Base-by-base conservation (phyloP, 2,329 filamentous ascomycete genomes). In the Penicillium sumatraense region DNA sequence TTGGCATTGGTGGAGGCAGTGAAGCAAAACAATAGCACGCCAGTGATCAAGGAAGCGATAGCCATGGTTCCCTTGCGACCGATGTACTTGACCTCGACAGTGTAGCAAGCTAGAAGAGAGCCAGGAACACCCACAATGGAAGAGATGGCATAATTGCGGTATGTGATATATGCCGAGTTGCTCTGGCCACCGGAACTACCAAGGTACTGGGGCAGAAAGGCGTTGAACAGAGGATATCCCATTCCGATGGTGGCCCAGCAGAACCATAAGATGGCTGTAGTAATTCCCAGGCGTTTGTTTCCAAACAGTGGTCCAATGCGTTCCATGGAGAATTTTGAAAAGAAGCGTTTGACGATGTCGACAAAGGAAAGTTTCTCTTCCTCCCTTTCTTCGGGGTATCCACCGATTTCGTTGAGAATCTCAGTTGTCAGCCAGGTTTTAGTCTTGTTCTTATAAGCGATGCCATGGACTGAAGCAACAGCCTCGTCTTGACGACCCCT, bases 221-320 rank as follows among this genome's bases (percentile, higher is more conserved):
- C 89, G 73, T 93, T 95, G 82, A 93, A 96, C 5, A 96, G 83
- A 0, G 90, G 90, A 66, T 93, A 96, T 1, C 88, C 91, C 85
- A 96, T 89, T 49, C 91, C 91, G 62, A 96, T 93, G 11, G 86
- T 87, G 0, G 87, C 82, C 91, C 91, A 96, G 70, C 86, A 86
- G 73, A 92, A 89, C 89, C 89, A 92, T 46, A 93, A 71, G 1
- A 84, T 70, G n/a, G 71, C 60, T 18, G 81, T 84, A 10, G 77
- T 79, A n/a, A 77, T 57, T 5, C 69, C 81, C 29, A 83, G 69
- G 40, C 72, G 77, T 68, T 74, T 76, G 51, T 73, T 77, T 20
- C 69, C 67, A 67, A 84, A 84, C 0, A 95, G 81, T 0, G 89
- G 87, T 0, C 80, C 80, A 58, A 93, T 80, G 14, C 86, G 86